phyloP scores from a whole-genome alignment of 257 asterid species.

The Ehretia macrophylla region DNA sequence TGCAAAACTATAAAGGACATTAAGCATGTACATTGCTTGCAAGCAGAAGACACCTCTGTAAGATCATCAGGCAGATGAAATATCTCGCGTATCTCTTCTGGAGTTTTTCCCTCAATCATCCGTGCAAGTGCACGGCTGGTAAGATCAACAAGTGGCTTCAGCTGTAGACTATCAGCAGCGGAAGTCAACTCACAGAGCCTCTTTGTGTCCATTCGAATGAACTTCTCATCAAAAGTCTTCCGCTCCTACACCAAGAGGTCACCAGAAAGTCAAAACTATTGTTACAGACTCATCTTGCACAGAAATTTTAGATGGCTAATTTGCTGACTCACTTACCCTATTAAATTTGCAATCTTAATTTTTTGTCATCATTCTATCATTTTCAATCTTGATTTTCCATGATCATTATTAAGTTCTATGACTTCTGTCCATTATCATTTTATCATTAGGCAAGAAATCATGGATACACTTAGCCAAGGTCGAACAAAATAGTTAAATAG shows the following conservation, averaged over 20 bases:
- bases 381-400: too few relatives aligned
- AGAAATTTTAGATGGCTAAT: too few relatives aligned
- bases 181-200: conserved; percentile 94
- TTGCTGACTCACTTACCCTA: too few relatives aligned
- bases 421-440: too few relatives aligned
- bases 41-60: conserved; percentile 87
- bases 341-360: too few relatives aligned
- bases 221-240: conserved; percentile 89
- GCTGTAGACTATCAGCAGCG: conserved; percentile 93
- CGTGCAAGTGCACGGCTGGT: conserved; percentile 96
- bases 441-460: too few relatives aligned
- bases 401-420: too few relatives aligned
- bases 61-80: conserved; percentile 96
- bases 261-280: conserved; percentile 11
- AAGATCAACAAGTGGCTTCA: conserved; percentile 91
- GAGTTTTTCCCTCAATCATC: conserved; percentile 87
- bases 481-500: too few relatives aligned
- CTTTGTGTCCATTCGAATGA: conserved; percentile 81
- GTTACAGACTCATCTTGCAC: background rate
- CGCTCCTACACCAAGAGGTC: conserved; percentile 66
- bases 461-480: too few relatives aligned
- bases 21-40: conserved; percentile 57
- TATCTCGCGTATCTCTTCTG: conserved; percentile 89
- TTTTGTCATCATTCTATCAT: too few relatives aligned
- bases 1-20: conserved; percentile 28